Evolutionary conservation across 176 grass and related monocot species (phyloP).

Genomic region (maize (Zea mays)): Zm-B73-REFERENCE-NAM-5.0 NC_050097.1:38099501-38100000

Average conservation of each 20-base stretch:
- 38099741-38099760: neutral
- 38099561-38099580: neutral
- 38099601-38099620: neutral
- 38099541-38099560: neutral
- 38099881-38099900: neutral
- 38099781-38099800: neutral
- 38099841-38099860: neutral
- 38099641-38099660: neutral
- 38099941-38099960: neutral
- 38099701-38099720: neutral
- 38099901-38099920: neutral
- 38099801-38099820: neutral
- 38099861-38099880: conserved; percentile 11
- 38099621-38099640: neutral
- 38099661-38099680: neutral
- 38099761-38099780: neutral
- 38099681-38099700: neutral
- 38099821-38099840: neutral
- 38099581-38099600: neutral
- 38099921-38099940: neutral
- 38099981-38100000: conserved; percentile 13
- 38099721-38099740: neutral
- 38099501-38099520: neutral
- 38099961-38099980: conserved; percentile 12
- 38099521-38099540: neutral